Evolutionary conservation across 345 rosid genomes (phyloP), one percentile per base, ranked within the genome.

Genomic region (Raphanus sativus): DNA sequence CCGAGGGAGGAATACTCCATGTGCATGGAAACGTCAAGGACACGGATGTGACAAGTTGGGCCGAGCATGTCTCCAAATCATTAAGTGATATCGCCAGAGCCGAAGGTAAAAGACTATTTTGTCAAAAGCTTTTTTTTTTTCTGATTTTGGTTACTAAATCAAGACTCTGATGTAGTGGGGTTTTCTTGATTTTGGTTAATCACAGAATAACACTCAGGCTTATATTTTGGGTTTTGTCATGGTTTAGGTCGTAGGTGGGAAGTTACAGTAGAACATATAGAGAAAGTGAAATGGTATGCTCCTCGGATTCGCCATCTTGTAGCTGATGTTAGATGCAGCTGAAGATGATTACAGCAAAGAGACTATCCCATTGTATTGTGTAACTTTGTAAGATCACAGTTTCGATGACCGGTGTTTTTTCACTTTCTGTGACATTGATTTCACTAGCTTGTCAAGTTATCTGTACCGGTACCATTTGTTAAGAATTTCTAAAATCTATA

Each of bases 231-330:
- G 21, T 64, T 66, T 40, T 52, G 54, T 17, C 21, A n/a, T 69
- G 66, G 70, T 77, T 74, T 83, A 94, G 98, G 97, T 72, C 85
- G 55, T 70, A 15, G 78, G 76, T 92, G 98, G 98, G 97, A 86
- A 70, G 88, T 94, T 8, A 75, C 77, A 4, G 62, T 88, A 28
- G 90, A 88, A 40, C 97, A 85, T 71, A 76, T 94, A 64, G 95
- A 92, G 85, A 90, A 89, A 75, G 98, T 94, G 70, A 92, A 94
- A 85, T 92, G 97, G 98, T 90, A 94, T 8, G 97, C 93, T 7
- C 98, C 98, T 1, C 92, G 90, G 70, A 82, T 94, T 67, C 95
- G 92, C 85, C 98, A 92, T 86, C 87, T 94, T 33, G 97, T 94
- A 5, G 93, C 88, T 1, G 98, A 94, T 70, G 86, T 94, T 33